phyloP scores from a whole-genome alignment of 371 early-diverging fungal genomes.

The Mortierella sp. region DNA sequence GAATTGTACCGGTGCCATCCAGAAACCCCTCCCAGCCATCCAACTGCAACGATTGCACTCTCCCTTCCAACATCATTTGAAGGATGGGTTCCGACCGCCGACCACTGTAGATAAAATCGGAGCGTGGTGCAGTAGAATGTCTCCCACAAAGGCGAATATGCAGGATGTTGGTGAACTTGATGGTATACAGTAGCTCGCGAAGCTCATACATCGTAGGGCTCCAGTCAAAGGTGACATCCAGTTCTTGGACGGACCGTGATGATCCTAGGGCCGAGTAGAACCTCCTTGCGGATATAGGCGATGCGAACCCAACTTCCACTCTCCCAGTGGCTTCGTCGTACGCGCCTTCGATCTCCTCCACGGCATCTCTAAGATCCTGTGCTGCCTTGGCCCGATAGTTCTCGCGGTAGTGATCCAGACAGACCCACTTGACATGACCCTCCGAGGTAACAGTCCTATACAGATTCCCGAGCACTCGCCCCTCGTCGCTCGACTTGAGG shows the following conservation, averaged over 20 bases:
- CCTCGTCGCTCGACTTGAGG: not conserved
- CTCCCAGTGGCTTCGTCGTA: not conserved
- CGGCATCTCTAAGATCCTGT: not conserved
- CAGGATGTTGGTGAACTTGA: not conserved
- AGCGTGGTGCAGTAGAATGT: not conserved
- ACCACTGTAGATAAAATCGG: not conserved
- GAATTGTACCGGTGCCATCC: not conserved
- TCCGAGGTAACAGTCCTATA: constrained; percentile 1
- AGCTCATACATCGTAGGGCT: constrained; percentile 10
- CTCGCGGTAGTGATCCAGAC: constrained; percentile 15
- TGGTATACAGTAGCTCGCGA: not conserved
- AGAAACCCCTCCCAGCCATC: constrained; percentile 15
- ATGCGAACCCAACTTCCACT: not conserved
- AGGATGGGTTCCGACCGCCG: constrained; percentile 22
- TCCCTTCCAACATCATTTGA: constrained; percentile 3
- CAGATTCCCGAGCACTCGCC: not conserved
- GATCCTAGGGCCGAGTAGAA: constrained; percentile 14
- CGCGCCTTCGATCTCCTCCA: not conserved
- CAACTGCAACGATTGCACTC: not conserved
- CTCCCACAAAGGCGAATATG: not conserved
- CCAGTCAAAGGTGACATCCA: constrained; percentile 14
- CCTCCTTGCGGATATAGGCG: not conserved
- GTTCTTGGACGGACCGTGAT: not conserved
- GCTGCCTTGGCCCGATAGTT: not conserved
- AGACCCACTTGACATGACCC: constrained; percentile 19